A percentile compares a stretch with the other conserved stretches of the same genome.
These are phyloP conservation scores for Hyphodiscus sp. DNA, from an alignment of 2,329 filamentous ascomycete genomes.

Conservation along the genomic window DNA sequence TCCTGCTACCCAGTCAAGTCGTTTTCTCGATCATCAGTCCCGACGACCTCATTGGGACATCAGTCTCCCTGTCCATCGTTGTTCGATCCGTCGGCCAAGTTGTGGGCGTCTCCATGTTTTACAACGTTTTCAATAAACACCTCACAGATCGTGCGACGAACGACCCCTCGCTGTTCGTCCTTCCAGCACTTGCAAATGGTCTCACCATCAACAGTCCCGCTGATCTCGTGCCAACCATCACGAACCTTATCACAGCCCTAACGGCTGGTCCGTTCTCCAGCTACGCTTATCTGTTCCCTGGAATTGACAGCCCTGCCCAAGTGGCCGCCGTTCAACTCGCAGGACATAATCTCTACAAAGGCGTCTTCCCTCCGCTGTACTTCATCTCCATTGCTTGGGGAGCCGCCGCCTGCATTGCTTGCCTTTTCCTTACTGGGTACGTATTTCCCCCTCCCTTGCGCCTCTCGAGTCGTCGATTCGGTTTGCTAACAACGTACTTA, in stretches of 20 bases:
- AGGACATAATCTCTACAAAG: slow-evolving; percentile 33
- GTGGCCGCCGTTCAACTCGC: slow-evolving; percentile 37
- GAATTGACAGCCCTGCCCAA: slow-evolving; percentile 40
- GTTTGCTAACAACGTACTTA: too few relatives aligned
- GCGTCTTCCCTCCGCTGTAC: slow-evolving; percentile 35
- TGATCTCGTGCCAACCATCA: slow-evolving; percentile 33
- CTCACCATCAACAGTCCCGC: slow-evolving; percentile 27
- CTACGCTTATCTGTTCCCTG: slow-evolving; percentile 1
- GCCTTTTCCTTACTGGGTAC: too few relatives aligned
- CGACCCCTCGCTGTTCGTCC: neutral
- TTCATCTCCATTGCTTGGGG: slow-evolving; percentile 48
- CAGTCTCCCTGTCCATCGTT: slow-evolving; percentile 57
- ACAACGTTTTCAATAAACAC: slow-evolving; percentile 42
- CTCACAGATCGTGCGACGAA: slow-evolving; percentile 14
- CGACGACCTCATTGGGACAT: slow-evolving; percentile 60
- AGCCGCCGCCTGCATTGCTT: slow-evolving; percentile 37
- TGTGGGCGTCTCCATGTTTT: slow-evolving; percentile 52
- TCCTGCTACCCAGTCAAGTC: slow-evolving; percentile 58
- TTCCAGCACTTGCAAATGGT: slow-evolving; percentile 19
- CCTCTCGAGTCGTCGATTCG: too few relatives aligned
- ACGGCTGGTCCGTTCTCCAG: slow-evolving; percentile 32
- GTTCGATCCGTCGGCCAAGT: slow-evolving; percentile 59
- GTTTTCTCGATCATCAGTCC: slow-evolving; percentile 62
- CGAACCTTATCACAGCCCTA: slow-evolving; percentile 34
- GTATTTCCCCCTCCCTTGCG: too few relatives aligned